phyloP scores from a whole-genome alignment of 1,284 basidiomycete species.

The Malassezia sp. region DNA sequence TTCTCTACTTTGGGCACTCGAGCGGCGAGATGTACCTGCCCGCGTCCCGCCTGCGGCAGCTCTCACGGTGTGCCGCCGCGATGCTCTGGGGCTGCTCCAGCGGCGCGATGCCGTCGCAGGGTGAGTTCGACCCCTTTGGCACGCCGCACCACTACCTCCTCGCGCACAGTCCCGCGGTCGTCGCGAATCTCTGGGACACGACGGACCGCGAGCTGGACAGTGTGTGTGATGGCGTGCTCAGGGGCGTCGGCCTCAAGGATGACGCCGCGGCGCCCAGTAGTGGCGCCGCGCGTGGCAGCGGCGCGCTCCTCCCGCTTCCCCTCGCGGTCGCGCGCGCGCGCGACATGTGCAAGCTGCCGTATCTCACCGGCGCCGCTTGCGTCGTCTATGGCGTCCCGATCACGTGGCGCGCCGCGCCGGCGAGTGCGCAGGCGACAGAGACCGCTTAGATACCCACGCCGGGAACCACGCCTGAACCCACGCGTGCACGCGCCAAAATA shows the following conservation, averaged over 20 bases:
- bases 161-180: slow-evolving; percentile 83
- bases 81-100: slow-evolving; percentile 99
- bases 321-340: slow-evolving; percentile 69
- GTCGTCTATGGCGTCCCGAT: slow-evolving; percentile 85
- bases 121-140: slow-evolving; percentile 80
- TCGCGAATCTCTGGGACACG: slow-evolving; percentile 95
- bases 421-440: too few relatives aligned
- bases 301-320: slow-evolving; percentile 54
- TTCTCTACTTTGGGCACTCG: slow-evolving; percentile 80
- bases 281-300: slow-evolving; percentile 17
- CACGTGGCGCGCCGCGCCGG: too few relatives aligned
- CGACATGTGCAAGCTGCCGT: slow-evolving; percentile 72
- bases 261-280: slow-evolving; percentile 14
- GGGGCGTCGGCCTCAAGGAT: slow-evolving; percentile 56
- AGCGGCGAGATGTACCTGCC: slow-evolving; percentile 89
- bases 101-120: slow-evolving; percentile 72
- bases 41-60: slow-evolving; percentile 61
- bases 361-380: slow-evolving; percentile 87
- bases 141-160: slow-evolving; percentile 89
- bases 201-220: slow-evolving; percentile 95
- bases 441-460: too few relatives aligned
- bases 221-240: slow-evolving; percentile 72
- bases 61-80: slow-evolving; percentile 71
- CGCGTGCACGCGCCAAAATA: too few relatives aligned
- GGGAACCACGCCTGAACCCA: too few relatives aligned